Base-by-base conservation (phyloP, 2,329 filamentous ascomycete genomes). In the Tolypocladium guangdongense region DNA sequence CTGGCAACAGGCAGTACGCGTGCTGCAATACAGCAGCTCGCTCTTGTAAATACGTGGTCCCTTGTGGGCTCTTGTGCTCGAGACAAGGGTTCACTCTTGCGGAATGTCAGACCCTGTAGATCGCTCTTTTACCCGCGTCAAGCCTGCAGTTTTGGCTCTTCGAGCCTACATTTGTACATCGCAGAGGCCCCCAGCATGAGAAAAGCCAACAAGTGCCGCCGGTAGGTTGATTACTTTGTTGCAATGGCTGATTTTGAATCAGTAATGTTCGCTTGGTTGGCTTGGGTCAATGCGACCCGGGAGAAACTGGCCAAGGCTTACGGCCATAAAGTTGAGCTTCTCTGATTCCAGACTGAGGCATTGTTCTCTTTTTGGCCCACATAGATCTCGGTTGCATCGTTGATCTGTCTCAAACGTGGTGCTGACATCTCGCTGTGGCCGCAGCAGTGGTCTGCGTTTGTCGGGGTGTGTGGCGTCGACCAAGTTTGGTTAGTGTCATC, bases 1-100 rank as follows among this genome's bases (percentile, higher is more conserved):
- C 16, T 30, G 41, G 41, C 16, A 22, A 27, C 11, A 30, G 20
- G 38, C 20, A 20, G 20, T 22, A 18, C 16, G 37, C 37, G 37
- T 36, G 18, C 35, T 36, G 5, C 39, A 52, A 37, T n/a, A 39
- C 12, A 20, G 35, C 27, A 49, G 20, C 43, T 5, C 14, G 27
- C 33, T n/a, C 36, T 22, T 52, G 56, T 54, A n/a, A n/a, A n/a
- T n/a, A 55, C 58, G 50, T 58, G 16, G 24, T n/a, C 2, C 8
- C 7, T 43, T 35, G 11, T 20, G n/a, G 27, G 10, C n/a, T 35
- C 36, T 5, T 27, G 2, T 24, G 10, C 3, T 27, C 27, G 27
- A 27, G 6, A 18, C 16, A 14, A 18, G 22, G 39, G 22, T 43
- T 43, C 6, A 43, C 12, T 43, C 39, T 16, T 16, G 20, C 39